phyloP scores from a whole-genome alignment of 2,329 filamentous ascomycete genomes.

The Phaeosphaeria sp. region DNA sequence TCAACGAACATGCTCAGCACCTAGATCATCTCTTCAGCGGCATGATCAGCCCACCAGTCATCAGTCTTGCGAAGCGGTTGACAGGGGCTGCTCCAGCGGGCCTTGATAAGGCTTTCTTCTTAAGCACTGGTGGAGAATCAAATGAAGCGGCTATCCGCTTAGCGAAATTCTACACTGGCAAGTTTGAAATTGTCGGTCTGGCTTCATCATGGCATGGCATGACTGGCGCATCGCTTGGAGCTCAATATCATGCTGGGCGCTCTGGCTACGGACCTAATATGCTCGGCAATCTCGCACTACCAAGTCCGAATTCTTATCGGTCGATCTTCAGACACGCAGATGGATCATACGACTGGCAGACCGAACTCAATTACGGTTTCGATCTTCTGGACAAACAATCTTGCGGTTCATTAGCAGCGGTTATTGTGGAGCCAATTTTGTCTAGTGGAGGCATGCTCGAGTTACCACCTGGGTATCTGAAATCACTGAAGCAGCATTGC shows the following conservation, averaged over 20 bases:
- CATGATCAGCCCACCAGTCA: conserved; percentile 46
- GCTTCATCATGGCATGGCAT: conserved; percentile 68
- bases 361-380: conserved; percentile 69
- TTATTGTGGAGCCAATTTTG: conserved; percentile 68
- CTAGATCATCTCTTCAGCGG: conserved; percentile 46
- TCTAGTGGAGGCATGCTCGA: conserved; percentile 66
- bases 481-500: conserved; percentile 57
- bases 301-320: conserved; percentile 66
- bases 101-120: conserved; percentile 43
- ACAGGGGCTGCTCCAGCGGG: conserved; percentile 31
- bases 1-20: conserved; percentile 32
- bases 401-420: conserved; percentile 67
- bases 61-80: conserved; percentile 38
- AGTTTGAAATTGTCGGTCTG: conserved; percentile 69
- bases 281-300: conserved; percentile 65
- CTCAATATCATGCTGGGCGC: conserved; percentile 62
- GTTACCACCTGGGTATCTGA: conserved; percentile 65
- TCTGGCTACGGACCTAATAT: conserved; percentile 55
- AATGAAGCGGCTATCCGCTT: conserved; percentile 69
- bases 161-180: conserved; percentile 68
- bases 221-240: conserved; percentile 59
- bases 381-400: conserved; percentile 65
- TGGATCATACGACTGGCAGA: conserved; percentile 69
- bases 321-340: conserved; percentile 66
- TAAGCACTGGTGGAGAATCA: conserved; percentile 43